These are phyloP conservation scores for Helminthosporium solani DNA, from an alignment of 2,329 filamentous ascomycete genomes.

Conservation along the genomic window DNA sequence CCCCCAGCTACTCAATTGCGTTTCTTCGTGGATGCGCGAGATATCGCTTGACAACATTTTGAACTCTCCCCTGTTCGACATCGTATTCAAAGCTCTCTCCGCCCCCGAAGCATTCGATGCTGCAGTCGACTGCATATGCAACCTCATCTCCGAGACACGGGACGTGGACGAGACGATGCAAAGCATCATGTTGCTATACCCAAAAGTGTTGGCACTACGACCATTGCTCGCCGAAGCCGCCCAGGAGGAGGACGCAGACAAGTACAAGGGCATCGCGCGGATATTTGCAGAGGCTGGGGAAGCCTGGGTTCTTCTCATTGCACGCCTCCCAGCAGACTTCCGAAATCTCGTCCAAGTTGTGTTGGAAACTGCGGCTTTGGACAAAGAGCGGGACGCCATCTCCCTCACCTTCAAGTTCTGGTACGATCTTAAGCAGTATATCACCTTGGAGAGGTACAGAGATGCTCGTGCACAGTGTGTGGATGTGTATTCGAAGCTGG, in stretches of 20 bases:
- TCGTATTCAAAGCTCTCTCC: slow-evolving; percentile 75
- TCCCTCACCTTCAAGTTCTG: slow-evolving; percentile 95
- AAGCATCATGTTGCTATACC: slow-evolving; percentile 79
- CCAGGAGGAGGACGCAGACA: slow-evolving; percentile 79
- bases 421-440: slow-evolving; percentile 97
- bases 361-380: slow-evolving; percentile 84
- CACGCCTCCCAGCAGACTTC: slow-evolving; percentile 79
- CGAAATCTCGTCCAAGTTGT: slow-evolving; percentile 82
- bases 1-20: slow-evolving; percentile 88
- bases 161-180: slow-evolving; percentile 89
- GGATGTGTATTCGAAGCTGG: slow-evolving; percentile 82
- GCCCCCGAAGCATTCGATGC: slow-evolving; percentile 78
- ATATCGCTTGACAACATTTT: slow-evolving; percentile 82
- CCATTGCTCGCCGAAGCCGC: slow-evolving; percentile 75
- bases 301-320: slow-evolving; percentile 90
- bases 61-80: slow-evolving; percentile 78
- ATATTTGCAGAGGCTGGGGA: slow-evolving; percentile 92
- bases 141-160: slow-evolving; percentile 85
- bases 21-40: slow-evolving; percentile 94
- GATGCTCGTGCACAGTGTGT: slow-evolving; percentile 74
- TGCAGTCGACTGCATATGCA: slow-evolving; percentile 88
- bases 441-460: slow-evolving; percentile 87
- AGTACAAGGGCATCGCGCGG: slow-evolving; percentile 83
- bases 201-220: slow-evolving; percentile 72
- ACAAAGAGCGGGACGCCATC: slow-evolving; percentile 87